A percentile compares a stretch with the other conserved stretches of the same genome.
Evolutionary conservation across 31 red algal species (phyloP).

Genomic region (Odonthalia washingtoniensis): DNA sequence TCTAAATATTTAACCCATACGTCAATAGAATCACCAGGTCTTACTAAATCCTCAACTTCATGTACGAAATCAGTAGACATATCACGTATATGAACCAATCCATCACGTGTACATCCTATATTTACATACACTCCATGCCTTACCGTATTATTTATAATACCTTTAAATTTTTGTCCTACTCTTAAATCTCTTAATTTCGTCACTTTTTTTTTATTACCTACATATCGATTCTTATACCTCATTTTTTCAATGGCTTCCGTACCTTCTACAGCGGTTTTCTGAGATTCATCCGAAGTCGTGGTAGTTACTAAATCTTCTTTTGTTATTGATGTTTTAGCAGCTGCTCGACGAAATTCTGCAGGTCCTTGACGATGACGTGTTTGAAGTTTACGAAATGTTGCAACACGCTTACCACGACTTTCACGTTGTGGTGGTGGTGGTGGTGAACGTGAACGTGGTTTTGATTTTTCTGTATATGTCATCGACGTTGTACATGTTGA

Average conservation of each 20-base stretch:
- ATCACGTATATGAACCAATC: constrained; percentile 91
- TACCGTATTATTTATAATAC: constrained; percentile 77
- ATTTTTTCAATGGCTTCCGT: not conserved
- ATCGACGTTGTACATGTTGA: too few relatives aligned
- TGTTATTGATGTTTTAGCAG: too few relatives aligned
- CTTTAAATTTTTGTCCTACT: constrained; percentile 68
- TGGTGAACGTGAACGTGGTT: too few relatives aligned
- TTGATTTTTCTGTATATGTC: too few relatives aligned
- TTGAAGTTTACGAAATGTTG: constrained; percentile 57
- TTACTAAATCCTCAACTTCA: constrained; percentile 63
- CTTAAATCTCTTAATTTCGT: constrained; percentile 43
- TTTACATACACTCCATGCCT: constrained; percentile 88
- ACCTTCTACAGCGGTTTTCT: not conserved
- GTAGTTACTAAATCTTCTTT: not conserved
- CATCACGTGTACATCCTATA: constrained; percentile 81
- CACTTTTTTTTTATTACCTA: not conserved
- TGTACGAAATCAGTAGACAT: constrained; percentile 90
- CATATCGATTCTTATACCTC: not conserved
- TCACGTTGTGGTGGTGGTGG: too few relatives aligned
- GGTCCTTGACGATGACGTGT: constrained; percentile 19
- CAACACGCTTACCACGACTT: constrained; percentile 35
- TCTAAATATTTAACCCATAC: constrained; percentile 93
- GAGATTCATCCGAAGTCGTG: not conserved
- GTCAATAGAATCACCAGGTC: constrained; percentile 65
- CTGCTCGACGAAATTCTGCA: not conserved